Evolutionary conservation across 1,284 basidiomycete species (phyloP), one percentile per base, ranked within the genome.

Genomic region (Ceratobasidium sp.): DNA sequence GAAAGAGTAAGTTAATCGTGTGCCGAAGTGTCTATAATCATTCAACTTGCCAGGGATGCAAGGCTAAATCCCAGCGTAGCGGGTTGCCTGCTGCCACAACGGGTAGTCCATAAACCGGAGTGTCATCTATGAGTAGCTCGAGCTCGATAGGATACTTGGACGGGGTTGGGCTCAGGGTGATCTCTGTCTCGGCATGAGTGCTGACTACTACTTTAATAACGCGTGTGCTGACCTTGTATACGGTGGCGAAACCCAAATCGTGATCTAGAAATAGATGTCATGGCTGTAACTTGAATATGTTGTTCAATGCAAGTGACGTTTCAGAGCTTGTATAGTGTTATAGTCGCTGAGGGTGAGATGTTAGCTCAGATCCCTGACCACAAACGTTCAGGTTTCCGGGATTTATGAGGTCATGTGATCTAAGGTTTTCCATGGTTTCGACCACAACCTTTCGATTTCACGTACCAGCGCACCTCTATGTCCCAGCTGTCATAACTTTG

Each of bases 61-160:
- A 35, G 5, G 23, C 23, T 32, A 63, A 26, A 38, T 63, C 30
- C 61, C 61, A 63, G 18, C 32, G 46, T 14, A 63, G 61, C 2
- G 46, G 26, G 7, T 35, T 30, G n/a, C 61, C 46, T 13, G 61
- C 23, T 8, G 46, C 46, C 9, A 63, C 26, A 6, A 28, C 32
- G 7, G 61, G 61, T 35, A 50, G 21, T 9, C 21, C 14, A 50
- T 49, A 50, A 18, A 50, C 6, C 16, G 35, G 16, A 13, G 35
- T 38, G 26, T 63, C 61, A 21, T 63, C 47, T 16, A 46, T 26
- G 32, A 63, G 26, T 18, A 63, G 16, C 21, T 63, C 61, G 21
- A 50, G 61, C 30, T 63, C 43, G 1, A 63, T 32, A 16, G 61
- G 46, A 21, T 46, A 46, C 3, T 43, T 26, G 4, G 61, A 63